Conservation (phyloP, 1,139 yeast genomes). For the Kodamaea arcana region DNA sequence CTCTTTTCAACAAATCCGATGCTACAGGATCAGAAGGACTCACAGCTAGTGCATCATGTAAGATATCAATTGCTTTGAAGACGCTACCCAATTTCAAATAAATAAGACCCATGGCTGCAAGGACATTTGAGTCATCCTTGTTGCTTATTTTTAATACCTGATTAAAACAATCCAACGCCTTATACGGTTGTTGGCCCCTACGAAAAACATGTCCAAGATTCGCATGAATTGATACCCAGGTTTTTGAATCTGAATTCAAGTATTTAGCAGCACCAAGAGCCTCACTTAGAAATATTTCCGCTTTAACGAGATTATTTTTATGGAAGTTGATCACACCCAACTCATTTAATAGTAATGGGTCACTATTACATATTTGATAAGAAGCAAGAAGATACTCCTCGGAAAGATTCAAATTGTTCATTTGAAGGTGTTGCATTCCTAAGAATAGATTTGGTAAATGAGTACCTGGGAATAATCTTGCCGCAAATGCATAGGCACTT, state of each 20-base stretch:
- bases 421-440: conserved; percentile 94
- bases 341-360: conserved; percentile 86
- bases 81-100: conserved; percentile 65
- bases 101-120: conserved; percentile 81
- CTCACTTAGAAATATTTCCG: conserved; percentile 66
- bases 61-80: conserved; percentile 64
- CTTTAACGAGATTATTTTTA: conserved; percentile 60
- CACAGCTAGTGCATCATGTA: conserved; percentile 80
- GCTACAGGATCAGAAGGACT: conserved; percentile 84
- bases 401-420: conserved; percentile 77
- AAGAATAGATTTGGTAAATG: conserved; percentile 86
- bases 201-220: conserved; percentile 92
- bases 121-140: conserved; percentile 64
- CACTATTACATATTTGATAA: conserved; percentile 72
- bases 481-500: conserved; percentile 95
- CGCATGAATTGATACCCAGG: conserved; percentile 83
- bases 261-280: conserved; percentile 71
- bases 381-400: conserved; percentile 82
- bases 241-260: conserved; percentile 73
- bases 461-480: conserved; percentile 89
- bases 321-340: conserved; percentile 88
- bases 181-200: conserved; percentile 55
- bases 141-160: conserved; percentile 70
- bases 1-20: conserved; percentile 72
- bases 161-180: conserved; percentile 71